Conservation (phyloP, 331 rosid genomes). For the Pyrus hybrid region DNA sequence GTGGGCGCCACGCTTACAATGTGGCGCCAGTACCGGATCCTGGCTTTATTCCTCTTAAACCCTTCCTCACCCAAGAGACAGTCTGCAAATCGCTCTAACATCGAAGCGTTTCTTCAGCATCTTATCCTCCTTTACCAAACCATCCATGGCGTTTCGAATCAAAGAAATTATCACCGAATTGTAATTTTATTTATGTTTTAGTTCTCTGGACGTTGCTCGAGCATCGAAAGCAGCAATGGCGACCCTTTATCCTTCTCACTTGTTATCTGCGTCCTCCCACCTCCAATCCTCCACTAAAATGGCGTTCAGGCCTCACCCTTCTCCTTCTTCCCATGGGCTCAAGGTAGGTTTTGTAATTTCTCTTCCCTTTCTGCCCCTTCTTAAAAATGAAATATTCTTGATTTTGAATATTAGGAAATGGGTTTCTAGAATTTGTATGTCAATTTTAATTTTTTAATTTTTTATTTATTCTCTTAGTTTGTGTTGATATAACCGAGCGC, state of each 20-base stretch:
- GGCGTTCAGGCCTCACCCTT: constrained; percentile 6
- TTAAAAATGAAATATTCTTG: neutral
- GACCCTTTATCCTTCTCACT: constrained; percentile 32
- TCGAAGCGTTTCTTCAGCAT: constrained; percentile 12
- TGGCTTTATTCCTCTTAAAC: constrained; percentile 10
- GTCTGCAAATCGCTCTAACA: neutral
- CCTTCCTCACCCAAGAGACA: neutral
- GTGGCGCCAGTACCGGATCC: neutral
- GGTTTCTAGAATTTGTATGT: neutral
- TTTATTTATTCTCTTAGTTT: neutral
- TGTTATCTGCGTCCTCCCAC: constrained; percentile 40
- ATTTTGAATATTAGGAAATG: neutral
- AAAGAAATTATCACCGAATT: neutral
- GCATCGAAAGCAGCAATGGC: constrained; percentile 29
- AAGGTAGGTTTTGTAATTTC: constrained; percentile 16
- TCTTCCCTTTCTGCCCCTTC: neutral
- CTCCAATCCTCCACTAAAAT: constrained; percentile 28
- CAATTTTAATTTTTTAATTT: no score
- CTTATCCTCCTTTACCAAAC: constrained; percentile 12
- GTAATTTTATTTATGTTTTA: neutral
- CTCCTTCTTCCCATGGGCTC: constrained; percentile 15
- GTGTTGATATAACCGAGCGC: neutral
- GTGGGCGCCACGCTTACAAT: neutral
- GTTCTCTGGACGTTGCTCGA: neutral
- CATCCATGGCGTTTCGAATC: constrained; percentile 17